Conservation (phyloP, 192 early-diverging fungal species). For the Lobosporangium transversale region DNA sequence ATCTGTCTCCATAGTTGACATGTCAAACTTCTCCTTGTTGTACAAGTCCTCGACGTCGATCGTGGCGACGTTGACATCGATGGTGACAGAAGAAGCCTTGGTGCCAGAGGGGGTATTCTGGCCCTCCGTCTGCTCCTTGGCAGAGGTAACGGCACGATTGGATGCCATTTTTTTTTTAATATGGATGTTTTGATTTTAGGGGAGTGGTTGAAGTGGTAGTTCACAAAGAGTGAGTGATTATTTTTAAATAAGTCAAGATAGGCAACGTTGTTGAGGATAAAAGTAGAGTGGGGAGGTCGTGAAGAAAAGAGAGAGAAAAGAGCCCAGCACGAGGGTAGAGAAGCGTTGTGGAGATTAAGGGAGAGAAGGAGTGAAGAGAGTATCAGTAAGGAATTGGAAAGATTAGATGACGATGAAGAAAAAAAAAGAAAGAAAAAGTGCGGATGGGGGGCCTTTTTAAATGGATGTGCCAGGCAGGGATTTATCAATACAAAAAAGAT, state of each 20-base stretch:
- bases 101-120: conserved; percentile 12
- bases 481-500: too few relatives aligned
- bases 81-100: conserved; percentile 47
- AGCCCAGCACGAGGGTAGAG: conserved; percentile 12
- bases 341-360: too few relatives aligned
- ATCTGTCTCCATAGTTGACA: conserved; percentile 80
- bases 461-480: too few relatives aligned
- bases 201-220: not conserved
- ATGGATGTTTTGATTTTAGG: not conserved
- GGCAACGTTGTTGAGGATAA: conserved; percentile 22
- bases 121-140: conserved; percentile 35
- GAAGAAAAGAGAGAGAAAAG: conserved; percentile 6
- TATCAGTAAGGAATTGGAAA: too few relatives aligned
- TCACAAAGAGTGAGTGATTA: conserved; percentile 14
- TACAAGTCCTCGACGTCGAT: conserved; percentile 79
- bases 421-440: not conserved
- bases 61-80: conserved; percentile 64
- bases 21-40: conserved; percentile 84
- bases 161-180: not conserved
- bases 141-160: conserved; percentile 7
- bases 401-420: too few relatives aligned
- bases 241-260: conserved; percentile 29
- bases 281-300: conserved; percentile 19
- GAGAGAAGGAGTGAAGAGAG: conserved; percentile 8
- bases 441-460: too few relatives aligned